Conservation (phyloP, 2,329 filamentous ascomycete genomes). For the Ceratocystis ficicola region DNA sequence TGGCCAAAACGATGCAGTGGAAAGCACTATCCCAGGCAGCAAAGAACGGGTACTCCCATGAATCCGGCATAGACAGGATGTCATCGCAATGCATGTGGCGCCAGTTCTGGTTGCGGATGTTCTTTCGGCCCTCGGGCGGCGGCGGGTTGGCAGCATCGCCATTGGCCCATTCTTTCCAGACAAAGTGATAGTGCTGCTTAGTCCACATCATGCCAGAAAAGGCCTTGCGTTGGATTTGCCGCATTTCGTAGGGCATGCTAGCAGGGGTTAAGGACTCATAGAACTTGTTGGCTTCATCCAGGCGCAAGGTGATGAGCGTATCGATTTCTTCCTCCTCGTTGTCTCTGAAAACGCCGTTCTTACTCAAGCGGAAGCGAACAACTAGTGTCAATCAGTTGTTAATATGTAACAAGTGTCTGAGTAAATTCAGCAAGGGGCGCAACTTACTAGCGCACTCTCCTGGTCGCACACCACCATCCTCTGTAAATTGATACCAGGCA, state of each 20-base stretch:
- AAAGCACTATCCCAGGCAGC: conserved; percentile 96
- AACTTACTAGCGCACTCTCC: conserved; percentile 79
- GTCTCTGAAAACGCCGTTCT: conserved; percentile 37
- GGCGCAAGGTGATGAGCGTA: conserved; percentile 73
- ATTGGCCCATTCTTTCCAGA: conserved; percentile 97
- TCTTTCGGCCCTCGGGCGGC: conserved; percentile 67
- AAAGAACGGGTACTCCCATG: conserved; percentile 98
- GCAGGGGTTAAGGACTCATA: conserved; percentile 87
- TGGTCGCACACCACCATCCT: conserved; percentile 72
- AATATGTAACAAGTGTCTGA: neutral
- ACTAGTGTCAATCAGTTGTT: conserved; percentile 37
- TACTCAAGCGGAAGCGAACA: conserved; percentile 79
- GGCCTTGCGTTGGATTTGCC: conserved; percentile 89
- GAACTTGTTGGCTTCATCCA: conserved; percentile 89
- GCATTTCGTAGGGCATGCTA: conserved; percentile 83
- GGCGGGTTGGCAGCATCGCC: conserved; percentile 81
- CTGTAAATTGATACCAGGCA: conserved; percentile 86
- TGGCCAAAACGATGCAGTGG: conserved; percentile 87
- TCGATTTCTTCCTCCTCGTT: conserved; percentile 39
- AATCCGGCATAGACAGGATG: conserved; percentile 93
- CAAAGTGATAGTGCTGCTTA: conserved; percentile 92
- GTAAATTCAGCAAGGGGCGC: conserved; percentile 28
- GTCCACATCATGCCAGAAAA: conserved; percentile 98
- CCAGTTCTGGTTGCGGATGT: conserved; percentile 78
- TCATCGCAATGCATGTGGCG: conserved; percentile 92